Base-by-base conservation (phyloP, 2,329 filamentous ascomycete species). In the Zasmidium citrigriseum region DNA sequence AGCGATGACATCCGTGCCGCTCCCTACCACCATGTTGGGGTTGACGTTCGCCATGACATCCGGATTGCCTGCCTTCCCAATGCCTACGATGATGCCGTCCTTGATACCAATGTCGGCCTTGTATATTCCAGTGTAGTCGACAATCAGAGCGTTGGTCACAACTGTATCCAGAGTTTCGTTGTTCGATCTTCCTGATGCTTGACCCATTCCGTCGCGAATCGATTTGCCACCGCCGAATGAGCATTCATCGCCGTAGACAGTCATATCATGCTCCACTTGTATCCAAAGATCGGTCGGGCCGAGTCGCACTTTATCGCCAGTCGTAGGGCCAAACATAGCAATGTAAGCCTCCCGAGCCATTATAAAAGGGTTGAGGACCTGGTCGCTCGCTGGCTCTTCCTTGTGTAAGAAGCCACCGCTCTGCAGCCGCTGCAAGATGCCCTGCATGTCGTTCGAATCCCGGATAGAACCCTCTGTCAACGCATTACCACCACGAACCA, bases 31-130 rank as follows among this genome's bases (percentile, higher is more conserved):
- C 86, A 98, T 86, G 56, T 86, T 82, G 0, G 86, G 80, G 59
- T 88, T 81, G 5, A 98, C 91, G 3, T 90, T 90, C 27, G 95
- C 89, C 93, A 97, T 97, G 48, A 96, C 86, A 75, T 98, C 93
- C n/a, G 93, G 93, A 69, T 97, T 98, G 20, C 93, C 93, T 16
- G 93, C 91, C 76, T 98, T 97, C 59, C 93, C 93, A 66, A 98
- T 93, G 0, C 86, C 93, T 24, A 88, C 87, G 68, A 98, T 97
- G 41, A 89, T 73, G 1, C 93, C 93, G 66, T 92, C 77, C 75
- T 96, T 96, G 73, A 98, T 87, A 24, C 93, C 93, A 71, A 98
- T 96, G 73, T 98, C 93, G 4, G 93, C 93, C 78, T 98, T 98
- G 81, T 91, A 96, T 70, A 98, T 96, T 49, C 93, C 93, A 1